Percentiles rank a stretch among this genome's conserved stretches.
phyloP scores from a whole-genome alignment of 257 asterid genomes.

The Cinchona pubescens region DNA sequence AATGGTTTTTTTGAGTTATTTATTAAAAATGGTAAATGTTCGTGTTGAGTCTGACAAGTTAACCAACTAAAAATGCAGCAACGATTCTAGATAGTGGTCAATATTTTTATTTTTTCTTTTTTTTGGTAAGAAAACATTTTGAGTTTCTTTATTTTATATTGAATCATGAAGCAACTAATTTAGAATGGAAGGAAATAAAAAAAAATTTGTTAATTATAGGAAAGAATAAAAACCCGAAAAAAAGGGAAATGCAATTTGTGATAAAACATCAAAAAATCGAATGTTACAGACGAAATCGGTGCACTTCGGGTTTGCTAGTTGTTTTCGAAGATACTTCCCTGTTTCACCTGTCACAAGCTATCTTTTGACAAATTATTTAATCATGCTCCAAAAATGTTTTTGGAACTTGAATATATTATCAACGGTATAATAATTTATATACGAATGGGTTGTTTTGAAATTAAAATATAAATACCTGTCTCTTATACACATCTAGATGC shows the following conservation, averaged over 20 bases:
- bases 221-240: not conserved
- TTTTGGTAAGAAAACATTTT: not conserved
- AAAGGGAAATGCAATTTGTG: not conserved
- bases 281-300: not conserved
- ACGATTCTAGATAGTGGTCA: too few species aligned
- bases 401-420: too few species aligned
- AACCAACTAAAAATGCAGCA: not conserved
- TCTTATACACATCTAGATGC: too few species aligned
- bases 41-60: not conserved
- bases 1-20: too few species aligned
- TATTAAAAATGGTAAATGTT: not conserved
- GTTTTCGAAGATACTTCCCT: not conserved
- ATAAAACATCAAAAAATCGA: not conserved
- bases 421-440: too few species aligned
- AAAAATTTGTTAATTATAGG: not conserved
- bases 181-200: not conserved
- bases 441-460: too few species aligned
- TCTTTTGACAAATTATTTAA: slow-evolving; percentile 2
- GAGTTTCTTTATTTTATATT: not conserved
- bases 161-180: not conserved
- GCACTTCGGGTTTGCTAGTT: not conserved
- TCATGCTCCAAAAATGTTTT: not conserved
- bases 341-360: not conserved
- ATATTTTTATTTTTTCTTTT: too few species aligned
- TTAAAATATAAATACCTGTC: too few species aligned